Evolutionary conservation across 1,284 basidiomycete species (phyloP), one percentile per base, ranked within the genome.

Genomic region (Cutaneotrichosporon mucoides): DNA sequence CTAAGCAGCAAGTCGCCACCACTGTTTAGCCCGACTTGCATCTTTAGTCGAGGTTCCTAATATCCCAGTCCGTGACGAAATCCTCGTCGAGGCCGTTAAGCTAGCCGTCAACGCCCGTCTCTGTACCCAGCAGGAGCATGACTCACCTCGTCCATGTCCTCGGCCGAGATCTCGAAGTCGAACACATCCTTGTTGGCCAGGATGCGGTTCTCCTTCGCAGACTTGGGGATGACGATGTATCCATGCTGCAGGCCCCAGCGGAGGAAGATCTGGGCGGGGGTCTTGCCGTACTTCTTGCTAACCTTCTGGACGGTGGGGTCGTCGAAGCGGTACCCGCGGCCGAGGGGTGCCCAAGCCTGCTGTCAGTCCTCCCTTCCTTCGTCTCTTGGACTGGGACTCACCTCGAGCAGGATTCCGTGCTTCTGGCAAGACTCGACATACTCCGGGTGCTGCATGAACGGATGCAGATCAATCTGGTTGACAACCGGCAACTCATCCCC

Each of bases 171-270:
- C 59, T 78, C 77, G 62, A 83, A 83, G 62, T 78, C 75, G 56
- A 79, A 80, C 16, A 82, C 66, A 42, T 82, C 68, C 2, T 76
- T 68, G 64, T 83, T 83, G 45, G 75, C 73, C 24, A 73, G 59
- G 60, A 83, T 82, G 12, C 82, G 72, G n/a, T 73, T 68, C 41
- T 76, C 73, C 9, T 77, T 80, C 49, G 81, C 80, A 5, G 77
- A 79, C 66, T 82, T 83, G 38, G 81, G 81, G 34, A 82, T 79
- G 34, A 79, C 73, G 43, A 81, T 68, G 62, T 70, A 78, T n/a
- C 52, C 80, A 56, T 80, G 77, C 60, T 82, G 82, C n/a, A 82
- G 65, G 10, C 79, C 79, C 81, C 81, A 83, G 40, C 81, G 69
- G 52, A 83, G 76, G 61, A 83, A 72, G 45, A 83, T 74, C 64